phyloP scores from a whole-genome alignment of 2,329 filamentous ascomycete species.

The Ophiostoma triangulosporum region DNA sequence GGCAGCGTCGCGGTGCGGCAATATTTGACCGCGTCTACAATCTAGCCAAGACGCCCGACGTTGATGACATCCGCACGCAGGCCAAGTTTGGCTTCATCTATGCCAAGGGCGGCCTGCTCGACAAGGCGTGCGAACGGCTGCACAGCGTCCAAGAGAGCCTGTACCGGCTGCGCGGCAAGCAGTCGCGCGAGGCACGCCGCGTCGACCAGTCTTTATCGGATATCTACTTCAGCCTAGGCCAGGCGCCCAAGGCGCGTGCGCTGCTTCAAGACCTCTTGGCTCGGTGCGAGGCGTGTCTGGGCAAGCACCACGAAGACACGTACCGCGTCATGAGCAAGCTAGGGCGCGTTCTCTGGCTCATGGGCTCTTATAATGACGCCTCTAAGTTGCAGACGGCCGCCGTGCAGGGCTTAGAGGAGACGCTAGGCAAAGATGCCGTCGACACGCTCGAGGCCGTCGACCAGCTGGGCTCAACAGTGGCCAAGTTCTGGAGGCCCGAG shows the following conservation, averaged over 20 bases:
- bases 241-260: neutral
- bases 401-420: neutral
- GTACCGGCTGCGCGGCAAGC: neutral
- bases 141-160: neutral
- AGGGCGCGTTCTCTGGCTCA: neutral
- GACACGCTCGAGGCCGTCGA: neutral
- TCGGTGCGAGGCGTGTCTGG: neutral
- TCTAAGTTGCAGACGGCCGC: neutral
- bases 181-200: neutral
- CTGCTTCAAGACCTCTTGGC: neutral
- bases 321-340: neutral
- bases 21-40: neutral
- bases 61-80: neutral
- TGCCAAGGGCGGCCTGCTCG: neutral
- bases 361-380: neutral
- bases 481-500: neutral
- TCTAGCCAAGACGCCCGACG: neutral
- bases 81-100: constrained; percentile 1
- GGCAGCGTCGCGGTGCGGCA: neutral
- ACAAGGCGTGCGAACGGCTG: neutral
- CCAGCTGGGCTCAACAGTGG: neutral
- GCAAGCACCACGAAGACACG: neutral
- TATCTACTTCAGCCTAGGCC: constrained; percentile 1
- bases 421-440: neutral
- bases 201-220: neutral